phyloP scores from a whole-genome alignment of 2,329 filamentous ascomycete genomes.

The Pyricularia sp. region DNA sequence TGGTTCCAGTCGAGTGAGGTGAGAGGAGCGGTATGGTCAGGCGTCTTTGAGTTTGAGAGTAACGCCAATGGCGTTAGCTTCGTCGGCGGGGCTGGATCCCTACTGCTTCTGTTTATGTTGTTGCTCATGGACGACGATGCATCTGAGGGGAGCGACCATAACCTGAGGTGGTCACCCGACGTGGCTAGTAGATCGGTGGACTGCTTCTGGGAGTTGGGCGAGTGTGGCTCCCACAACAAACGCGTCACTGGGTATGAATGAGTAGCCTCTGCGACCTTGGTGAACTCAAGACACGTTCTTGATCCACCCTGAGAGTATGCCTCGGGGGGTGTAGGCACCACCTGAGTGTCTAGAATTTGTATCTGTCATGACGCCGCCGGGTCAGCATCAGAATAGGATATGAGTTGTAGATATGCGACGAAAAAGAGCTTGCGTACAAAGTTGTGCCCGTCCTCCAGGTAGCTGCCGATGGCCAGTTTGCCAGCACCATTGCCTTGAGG shows the following conservation, averaged over 20 bases:
- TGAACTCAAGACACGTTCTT: conserved; percentile 74
- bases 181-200: conserved; percentile 90
- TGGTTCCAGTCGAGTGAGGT: conserved; percentile 98
- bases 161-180: conserved; percentile 80
- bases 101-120: conserved; percentile 47
- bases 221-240: conserved; percentile 74
- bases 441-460: conserved; percentile 95
- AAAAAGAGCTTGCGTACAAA: conserved; percentile 48
- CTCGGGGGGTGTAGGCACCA: conserved; percentile 55
- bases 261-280: conserved; percentile 87
- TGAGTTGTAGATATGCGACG: neutral
- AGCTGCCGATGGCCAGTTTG: conserved; percentile 90
- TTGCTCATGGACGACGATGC: conserved; percentile 49
- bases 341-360: conserved; percentile 87
- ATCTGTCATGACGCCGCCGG: conserved; percentile 46
- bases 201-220: conserved; percentile 81
- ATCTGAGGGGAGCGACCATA: conserved; percentile 82
- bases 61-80: conserved; percentile 89
- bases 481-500: conserved; percentile 69
- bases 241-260: conserved; percentile 96
- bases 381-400: neutral
- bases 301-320: conserved; percentile 56
- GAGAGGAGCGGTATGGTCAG: conserved; percentile 90
- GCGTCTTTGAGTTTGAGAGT: conserved; percentile 94
- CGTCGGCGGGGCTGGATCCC: conserved; percentile 42